Conservation (phyloP, 805 yeast species). For the Clavispora santaluciae region DNA sequence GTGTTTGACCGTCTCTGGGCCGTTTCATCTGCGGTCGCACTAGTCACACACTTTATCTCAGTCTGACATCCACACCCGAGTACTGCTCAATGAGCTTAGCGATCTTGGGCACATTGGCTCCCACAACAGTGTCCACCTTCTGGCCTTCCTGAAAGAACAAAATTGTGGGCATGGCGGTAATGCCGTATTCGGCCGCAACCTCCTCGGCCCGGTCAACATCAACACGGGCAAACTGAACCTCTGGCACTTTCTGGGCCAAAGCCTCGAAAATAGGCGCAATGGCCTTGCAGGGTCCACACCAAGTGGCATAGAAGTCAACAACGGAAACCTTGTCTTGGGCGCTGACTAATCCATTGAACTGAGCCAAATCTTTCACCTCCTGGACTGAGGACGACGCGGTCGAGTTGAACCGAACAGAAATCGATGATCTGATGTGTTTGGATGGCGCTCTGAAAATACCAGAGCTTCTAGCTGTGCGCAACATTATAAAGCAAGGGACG, state of each 20-base stretch:
- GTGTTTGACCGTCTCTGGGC: too few species aligned
- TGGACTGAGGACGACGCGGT: conserved; percentile 17
- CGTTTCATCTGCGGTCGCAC: too few species aligned
- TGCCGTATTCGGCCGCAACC: conserved; percentile 55
- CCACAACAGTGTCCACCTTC: conserved; percentile 53
- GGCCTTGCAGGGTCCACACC: conserved; percentile 82
- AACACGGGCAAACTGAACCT: conserved; percentile 60
- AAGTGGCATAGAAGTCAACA: conserved; percentile 64
- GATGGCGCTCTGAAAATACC: background rate
- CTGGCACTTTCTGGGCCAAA: conserved; percentile 39
- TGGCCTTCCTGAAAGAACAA: conserved; percentile 58
- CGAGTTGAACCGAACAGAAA: conserved; percentile 11
- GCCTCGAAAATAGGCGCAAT: conserved; percentile 52
- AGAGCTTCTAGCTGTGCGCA: conserved; percentile 5
- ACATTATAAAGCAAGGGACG: conserved; percentile 4
- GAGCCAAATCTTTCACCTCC: conserved; percentile 24
- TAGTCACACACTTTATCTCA: too few species aligned
- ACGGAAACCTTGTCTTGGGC: conserved; percentile 40
- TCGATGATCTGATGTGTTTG: conserved; percentile 1
- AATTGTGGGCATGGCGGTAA: conserved; percentile 77
- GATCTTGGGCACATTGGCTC: conserved; percentile 51
- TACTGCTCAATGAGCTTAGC: conserved; percentile 24
- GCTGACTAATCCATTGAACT: conserved; percentile 22
- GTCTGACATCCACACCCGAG: conserved; percentile 22
- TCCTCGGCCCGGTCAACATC: conserved; percentile 65